phyloP scores from a whole-genome alignment of 495 filamentous ascomycete genomes.

The Penicillium subrubescens region DNA sequence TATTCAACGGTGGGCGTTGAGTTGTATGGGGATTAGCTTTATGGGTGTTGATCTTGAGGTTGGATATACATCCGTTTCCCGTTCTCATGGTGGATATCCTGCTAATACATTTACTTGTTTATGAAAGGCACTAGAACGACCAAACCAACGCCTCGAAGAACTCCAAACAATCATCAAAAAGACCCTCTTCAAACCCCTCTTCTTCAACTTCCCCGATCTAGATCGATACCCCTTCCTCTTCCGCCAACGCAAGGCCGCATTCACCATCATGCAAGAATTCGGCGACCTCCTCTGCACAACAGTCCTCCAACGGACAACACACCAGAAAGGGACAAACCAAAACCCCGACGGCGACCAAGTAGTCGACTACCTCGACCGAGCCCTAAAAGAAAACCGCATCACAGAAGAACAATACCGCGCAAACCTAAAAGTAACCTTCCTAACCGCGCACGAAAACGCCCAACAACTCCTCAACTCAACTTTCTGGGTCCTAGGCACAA shows the following conservation, averaged over 20 bases:
- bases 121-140: slow-evolving; percentile 14
- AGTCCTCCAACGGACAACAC: slow-evolving; percentile 13
- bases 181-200: slow-evolving; percentile 42
- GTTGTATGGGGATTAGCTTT: slow-evolving; percentile 30
- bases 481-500: slow-evolving; percentile 34
- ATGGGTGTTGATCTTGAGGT: slow-evolving; percentile 30
- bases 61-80: background rate
- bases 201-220: slow-evolving; percentile 42
- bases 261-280: slow-evolving; percentile 34
- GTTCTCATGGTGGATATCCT: background rate
- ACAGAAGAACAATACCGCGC: slow-evolving; percentile 35
- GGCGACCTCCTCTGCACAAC: slow-evolving; percentile 30
- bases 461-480: slow-evolving; percentile 36
- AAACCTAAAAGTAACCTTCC: slow-evolving; percentile 38
- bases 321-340: background rate
- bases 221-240: slow-evolving; percentile 34
- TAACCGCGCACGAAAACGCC: slow-evolving; percentile 39
- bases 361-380: slow-evolving; percentile 28
- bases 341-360: slow-evolving; percentile 17
- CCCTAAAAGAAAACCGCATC: slow-evolving; percentile 24
- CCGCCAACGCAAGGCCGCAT: slow-evolving; percentile 26
- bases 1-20: slow-evolving; percentile 33
- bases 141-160: slow-evolving; percentile 27
- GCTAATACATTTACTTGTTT: background rate
- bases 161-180: slow-evolving; percentile 34